Evolutionary conservation across 257 asterid genomes (phyloP).

Genomic region (Nicotiana sylvestris): DNA sequence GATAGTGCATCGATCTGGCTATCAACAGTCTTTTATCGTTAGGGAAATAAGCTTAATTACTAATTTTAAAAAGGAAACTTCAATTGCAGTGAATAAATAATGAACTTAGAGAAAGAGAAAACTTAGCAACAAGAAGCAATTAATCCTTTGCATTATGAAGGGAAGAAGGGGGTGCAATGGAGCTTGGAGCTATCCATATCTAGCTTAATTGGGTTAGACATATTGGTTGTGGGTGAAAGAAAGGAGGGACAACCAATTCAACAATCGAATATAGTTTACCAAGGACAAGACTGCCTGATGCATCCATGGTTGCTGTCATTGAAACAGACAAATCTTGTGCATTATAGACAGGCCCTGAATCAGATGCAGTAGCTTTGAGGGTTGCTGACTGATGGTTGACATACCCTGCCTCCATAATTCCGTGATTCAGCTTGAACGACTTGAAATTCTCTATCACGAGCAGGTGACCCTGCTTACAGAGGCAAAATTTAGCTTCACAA

Average conservation of each 20-base stretch:
- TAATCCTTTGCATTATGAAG: not conserved
- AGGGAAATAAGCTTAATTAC: not conserved
- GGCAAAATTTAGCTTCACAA: constrained; percentile 13
- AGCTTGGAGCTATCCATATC: not conserved
- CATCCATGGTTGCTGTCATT: constrained; percentile 92
- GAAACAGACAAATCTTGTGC: constrained; percentile 67
- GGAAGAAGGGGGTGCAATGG: not conserved
- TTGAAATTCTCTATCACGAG: constrained; percentile 75
- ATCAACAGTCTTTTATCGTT: not conserved
- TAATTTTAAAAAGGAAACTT: not conserved
- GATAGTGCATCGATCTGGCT: not conserved
- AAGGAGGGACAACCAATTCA: not conserved
- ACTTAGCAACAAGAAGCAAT: not conserved
- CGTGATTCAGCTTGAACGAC: constrained; percentile 77
- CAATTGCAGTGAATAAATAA: not conserved
- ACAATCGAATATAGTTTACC: constrained; percentile 36
- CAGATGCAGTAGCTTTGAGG: constrained; percentile 32
- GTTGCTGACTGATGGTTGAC: constrained; percentile 65
- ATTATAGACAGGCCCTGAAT: constrained; percentile 29
- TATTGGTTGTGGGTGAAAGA: not conserved
- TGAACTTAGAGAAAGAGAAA: not conserved
- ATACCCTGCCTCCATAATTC: constrained; percentile 91
- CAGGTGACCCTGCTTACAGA: constrained; percentile 73
- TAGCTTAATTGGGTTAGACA: not conserved
- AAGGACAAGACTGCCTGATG: constrained; percentile 75